A percentile compares a stretch with the other conserved stretches of the same genome.
phyloP scores from a whole-genome alignment of 768 basidiomycete species.

The Serendipita sp. region DNA sequence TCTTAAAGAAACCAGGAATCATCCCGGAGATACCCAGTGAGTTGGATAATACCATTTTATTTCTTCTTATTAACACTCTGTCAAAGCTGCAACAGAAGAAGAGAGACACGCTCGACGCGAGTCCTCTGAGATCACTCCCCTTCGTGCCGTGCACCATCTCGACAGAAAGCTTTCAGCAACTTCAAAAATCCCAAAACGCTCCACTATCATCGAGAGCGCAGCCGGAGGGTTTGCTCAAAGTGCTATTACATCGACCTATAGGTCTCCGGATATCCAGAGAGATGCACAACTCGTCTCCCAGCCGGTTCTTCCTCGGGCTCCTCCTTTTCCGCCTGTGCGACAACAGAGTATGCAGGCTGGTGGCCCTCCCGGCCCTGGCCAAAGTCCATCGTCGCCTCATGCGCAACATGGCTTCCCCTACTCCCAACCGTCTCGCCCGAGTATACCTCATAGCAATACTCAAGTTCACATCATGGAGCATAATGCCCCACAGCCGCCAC shows the following conservation, averaged over 20 bases:
- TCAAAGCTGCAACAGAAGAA: conserved; percentile 15
- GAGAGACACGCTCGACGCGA: conserved; percentile 71
- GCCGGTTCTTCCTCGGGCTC: neutral
- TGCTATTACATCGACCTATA: conserved; percentile 35
- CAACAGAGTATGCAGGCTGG: conserved; percentile 9
- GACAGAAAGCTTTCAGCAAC: conserved; percentile 93
- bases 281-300: neutral
- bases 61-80: neutral
- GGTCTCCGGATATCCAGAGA: conserved; percentile 24
- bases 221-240: conserved; percentile 70
- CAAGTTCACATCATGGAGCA: conserved; percentile 84
- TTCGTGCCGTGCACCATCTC: conserved; percentile 65
- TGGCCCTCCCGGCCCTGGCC: conserved; percentile 17
- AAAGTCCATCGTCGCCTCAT: conserved; percentile 12
- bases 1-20: conserved; percentile 76
- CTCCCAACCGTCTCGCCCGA: conserved; percentile 10
- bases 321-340: neutral
- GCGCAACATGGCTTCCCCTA: conserved; percentile 17
- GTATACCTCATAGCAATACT: conserved; percentile 62
- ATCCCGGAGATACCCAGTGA: conserved; percentile 68
- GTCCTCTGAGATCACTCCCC: conserved; percentile 78
- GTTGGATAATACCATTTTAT: conserved; percentile 13
- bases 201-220: conserved; percentile 90
- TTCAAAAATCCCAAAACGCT: conserved; percentile 78
- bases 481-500: conserved; percentile 17